These are phyloP conservation scores for Nepenthes alata DNA, from an alignment of 179 eudicot species.

Conservation along the genomic window DNA sequence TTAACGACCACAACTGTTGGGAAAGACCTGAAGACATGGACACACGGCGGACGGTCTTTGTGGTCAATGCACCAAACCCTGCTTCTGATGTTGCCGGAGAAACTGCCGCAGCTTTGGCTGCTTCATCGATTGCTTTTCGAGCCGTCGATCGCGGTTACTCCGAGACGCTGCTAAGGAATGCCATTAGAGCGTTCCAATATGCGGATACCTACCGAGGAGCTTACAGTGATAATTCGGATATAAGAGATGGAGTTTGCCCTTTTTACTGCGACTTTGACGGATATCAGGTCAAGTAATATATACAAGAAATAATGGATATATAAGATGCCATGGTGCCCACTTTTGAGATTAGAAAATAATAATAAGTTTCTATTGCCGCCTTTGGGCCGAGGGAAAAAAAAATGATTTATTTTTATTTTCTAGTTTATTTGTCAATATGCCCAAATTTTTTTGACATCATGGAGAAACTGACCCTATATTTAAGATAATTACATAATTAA, in stretches of 20 bases:
- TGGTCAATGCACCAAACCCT: constrained; percentile 65
- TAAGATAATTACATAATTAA: too few relatives aligned
- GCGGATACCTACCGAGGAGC: constrained; percentile 80
- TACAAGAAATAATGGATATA: too few relatives aligned
- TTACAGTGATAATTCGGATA: constrained; percentile 64
- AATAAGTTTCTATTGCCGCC: too few relatives aligned
- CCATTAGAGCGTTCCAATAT: constrained; percentile 36
- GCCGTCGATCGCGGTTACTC: constrained; percentile 60
- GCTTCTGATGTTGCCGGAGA: constrained; percentile 95
- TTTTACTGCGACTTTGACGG: constrained; percentile 90
- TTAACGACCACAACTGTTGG: constrained; percentile 75
- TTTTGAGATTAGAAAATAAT: too few relatives aligned
- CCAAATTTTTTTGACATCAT: too few relatives aligned
- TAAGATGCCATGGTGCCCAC: too few relatives aligned
- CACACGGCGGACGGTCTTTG: constrained; percentile 60
- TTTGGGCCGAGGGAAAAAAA: too few relatives aligned
- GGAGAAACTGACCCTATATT: too few relatives aligned
- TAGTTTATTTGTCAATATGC: too few relatives aligned
- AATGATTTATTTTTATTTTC: too few relatives aligned
- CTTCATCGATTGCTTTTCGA: constrained; percentile 74
- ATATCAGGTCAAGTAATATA: constrained; percentile 34
- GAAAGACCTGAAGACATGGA: constrained; percentile 97
- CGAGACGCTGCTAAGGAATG: constrained; percentile 41
- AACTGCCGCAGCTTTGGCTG: constrained; percentile 86
- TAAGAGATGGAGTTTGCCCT: constrained; percentile 69